Percentiles rank a stretch among this genome's conserved stretches.
Conservation (phyloP, 2,329 filamentous ascomycete species). For the Colletotrichum sp. region DNA sequence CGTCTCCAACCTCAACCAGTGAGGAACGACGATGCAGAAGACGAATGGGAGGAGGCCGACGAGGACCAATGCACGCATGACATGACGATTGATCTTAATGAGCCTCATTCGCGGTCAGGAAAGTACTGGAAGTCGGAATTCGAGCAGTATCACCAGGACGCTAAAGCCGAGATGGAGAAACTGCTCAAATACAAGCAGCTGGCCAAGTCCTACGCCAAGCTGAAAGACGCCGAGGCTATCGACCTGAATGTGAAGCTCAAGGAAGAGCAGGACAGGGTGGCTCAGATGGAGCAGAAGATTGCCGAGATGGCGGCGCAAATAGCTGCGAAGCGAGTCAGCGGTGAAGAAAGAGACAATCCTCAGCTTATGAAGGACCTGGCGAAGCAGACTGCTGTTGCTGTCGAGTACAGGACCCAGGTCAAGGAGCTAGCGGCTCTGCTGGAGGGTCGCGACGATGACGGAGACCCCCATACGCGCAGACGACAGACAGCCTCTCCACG, state of each 20-base stretch:
- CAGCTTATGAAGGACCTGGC: slow-evolving; percentile 58
- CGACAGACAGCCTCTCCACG: slow-evolving; percentile 50
- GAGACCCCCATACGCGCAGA: slow-evolving; percentile 33
- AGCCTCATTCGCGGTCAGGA: slow-evolving; percentile 77
- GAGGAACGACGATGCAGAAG: slow-evolving; percentile 36
- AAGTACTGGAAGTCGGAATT: slow-evolving; percentile 84
- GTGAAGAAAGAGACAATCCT: slow-evolving; percentile 47
- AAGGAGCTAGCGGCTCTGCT: slow-evolving; percentile 61
- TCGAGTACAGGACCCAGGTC: slow-evolving; percentile 64
- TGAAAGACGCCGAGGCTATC: slow-evolving; percentile 76
- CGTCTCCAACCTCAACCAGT: slow-evolving; percentile 9
- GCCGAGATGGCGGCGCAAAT: slow-evolving; percentile 66
- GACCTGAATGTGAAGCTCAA: slow-evolving; percentile 69
- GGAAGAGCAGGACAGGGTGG: slow-evolving; percentile 70
- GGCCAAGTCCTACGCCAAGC: slow-evolving; percentile 78
- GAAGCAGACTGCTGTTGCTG: slow-evolving; percentile 61
- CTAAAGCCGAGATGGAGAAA: slow-evolving; percentile 76
- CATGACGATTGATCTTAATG: slow-evolving; percentile 72
- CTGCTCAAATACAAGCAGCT: slow-evolving; percentile 81
- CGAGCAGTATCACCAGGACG: slow-evolving; percentile 74
- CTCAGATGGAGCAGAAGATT: slow-evolving; percentile 67
- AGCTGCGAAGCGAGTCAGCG: slow-evolving; percentile 38
- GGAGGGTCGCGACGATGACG: slow-evolving; percentile 44
- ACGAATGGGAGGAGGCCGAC: slow-evolving; percentile 56
- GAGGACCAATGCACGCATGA: slow-evolving; percentile 59